phyloP scores from a whole-genome alignment of 1,139 yeast genomes.

The Blastobotrys arbuscula region DNA sequence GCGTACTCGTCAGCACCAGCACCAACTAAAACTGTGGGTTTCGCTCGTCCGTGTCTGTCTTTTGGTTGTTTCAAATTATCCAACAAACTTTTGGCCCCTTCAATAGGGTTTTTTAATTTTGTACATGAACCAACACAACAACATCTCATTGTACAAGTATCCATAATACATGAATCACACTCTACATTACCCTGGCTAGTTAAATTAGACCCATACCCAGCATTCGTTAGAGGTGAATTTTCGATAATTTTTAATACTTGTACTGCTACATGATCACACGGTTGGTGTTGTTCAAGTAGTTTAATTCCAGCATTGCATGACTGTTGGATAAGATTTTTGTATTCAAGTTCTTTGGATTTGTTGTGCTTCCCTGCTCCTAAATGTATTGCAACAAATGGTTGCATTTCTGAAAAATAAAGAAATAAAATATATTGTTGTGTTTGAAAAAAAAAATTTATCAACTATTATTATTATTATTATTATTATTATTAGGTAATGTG shows the following conservation, averaged over 20 bases:
- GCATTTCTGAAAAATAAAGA: too few species aligned
- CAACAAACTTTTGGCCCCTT: constrained; percentile 25
- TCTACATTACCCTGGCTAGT: constrained; percentile 45
- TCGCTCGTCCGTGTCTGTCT: constrained; percentile 27
- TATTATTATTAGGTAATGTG: too few species aligned
- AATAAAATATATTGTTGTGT: too few species aligned
- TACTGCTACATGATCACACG: constrained; percentile 23
- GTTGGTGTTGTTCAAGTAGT: constrained; percentile 16
- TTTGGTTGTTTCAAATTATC: constrained; percentile 12
- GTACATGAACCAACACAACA: constrained; percentile 33
- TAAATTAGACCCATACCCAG: constrained; percentile 53
- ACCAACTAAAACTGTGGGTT: constrained; percentile 35
- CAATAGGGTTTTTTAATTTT: constrained; percentile 30
- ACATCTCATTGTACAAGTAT: constrained; percentile 15
- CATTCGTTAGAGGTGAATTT: constrained; percentile 44
- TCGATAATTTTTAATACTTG: constrained; percentile 38
- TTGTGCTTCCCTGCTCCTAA: constrained; percentile 36
- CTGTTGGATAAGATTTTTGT: constrained; percentile 21
- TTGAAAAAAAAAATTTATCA: too few species aligned
- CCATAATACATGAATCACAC: constrained; percentile 44
- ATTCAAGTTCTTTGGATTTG: constrained; percentile 14
- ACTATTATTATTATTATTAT: too few species aligned
- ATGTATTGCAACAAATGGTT: constrained; percentile 28
- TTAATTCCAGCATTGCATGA: constrained; percentile 24
- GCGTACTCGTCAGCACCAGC: constrained; percentile 33